Base-by-base conservation (phyloP, 768 basidiomycete species). In the Candolleomyces efflorescens region DNA sequence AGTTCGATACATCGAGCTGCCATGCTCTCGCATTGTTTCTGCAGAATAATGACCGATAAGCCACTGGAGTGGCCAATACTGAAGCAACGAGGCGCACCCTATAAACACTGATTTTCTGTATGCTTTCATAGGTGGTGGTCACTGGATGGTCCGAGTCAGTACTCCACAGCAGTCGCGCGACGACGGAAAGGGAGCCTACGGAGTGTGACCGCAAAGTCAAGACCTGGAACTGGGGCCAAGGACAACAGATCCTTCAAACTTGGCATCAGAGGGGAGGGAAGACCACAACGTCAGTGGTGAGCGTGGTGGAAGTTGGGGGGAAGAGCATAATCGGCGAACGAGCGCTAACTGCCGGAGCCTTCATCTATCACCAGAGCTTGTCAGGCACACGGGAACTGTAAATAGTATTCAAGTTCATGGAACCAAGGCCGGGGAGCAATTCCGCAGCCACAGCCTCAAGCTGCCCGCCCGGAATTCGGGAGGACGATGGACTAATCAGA, bases 41-140 rank as follows among this genome's bases (percentile, higher is more conserved):
- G 52, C n/a, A 18, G 39, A 26, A 17, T 3, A 49, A 27, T 41
- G 3, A 3, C 27, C 15, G 15, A 49, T 13, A 47, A 48, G 10
- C 22, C 6, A 11, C 26, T 41, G 43, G 26, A 22, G 20, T 15
- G 36, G 39, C 46, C 43, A 23, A 39, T 41, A 22, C 17, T n/a
- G 22, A 13, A 41, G 50, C 17, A 11, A 32, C 17, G 22, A 51
- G 15, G 61, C 68, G 37, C 53, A 77, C 76, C 56, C 67, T 65
- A 63, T 75, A 74, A 15, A 78, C 62, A 60, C 76, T 76, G 49
- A 78, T 67, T 56, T 74, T 72, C 59, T 74, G 64, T 26, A 75
- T 64, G 38, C 62, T 64, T 11, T 45, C 43, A 57, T 69, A 72
- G 11, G 70, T 69, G 22, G 64, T 51, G 23, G 61, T 66, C 27